Percentiles rank a stretch among this genome's conserved stretches.
Conservation (phyloP, 2,329 filamentous ascomycete species). For the Microdochium bolleyi region DNA sequence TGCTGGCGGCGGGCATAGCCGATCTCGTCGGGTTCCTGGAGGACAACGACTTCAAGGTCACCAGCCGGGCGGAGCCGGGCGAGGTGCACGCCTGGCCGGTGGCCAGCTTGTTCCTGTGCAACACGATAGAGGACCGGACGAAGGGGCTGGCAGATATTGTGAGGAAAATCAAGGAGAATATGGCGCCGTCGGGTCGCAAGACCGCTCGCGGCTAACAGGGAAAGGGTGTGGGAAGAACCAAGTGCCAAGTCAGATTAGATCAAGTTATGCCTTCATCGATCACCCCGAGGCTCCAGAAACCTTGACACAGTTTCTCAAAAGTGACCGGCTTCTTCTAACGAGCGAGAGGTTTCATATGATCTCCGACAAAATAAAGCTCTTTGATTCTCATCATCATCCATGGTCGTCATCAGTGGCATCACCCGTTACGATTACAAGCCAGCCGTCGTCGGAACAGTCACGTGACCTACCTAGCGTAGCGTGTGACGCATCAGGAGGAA, state of each 20-base stretch:
- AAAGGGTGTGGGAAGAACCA: not conserved
- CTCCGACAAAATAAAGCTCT: constrained; percentile 26
- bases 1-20: constrained; percentile 64
- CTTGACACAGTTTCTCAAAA: constrained; percentile 23
- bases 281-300: constrained; percentile 31
- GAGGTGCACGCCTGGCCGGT: constrained; percentile 82
- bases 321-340: constrained; percentile 39
- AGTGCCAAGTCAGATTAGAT: constrained; percentile 52
- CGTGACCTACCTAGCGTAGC: too few relatives aligned
- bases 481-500: too few relatives aligned
- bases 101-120: constrained; percentile 50
- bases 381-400: constrained; percentile 24
- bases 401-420: constrained; percentile 7
- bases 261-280: constrained; percentile 48
- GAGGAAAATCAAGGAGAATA: constrained; percentile 23
- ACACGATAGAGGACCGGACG: constrained; percentile 37
- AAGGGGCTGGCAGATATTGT: constrained; percentile 39
- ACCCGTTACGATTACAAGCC: too few relatives aligned
- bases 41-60: constrained; percentile 44
- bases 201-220: not conserved
- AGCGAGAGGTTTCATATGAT: constrained; percentile 15
- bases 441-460: too few relatives aligned
- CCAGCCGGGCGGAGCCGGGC: constrained; percentile 51
- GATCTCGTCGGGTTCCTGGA: constrained; percentile 48
- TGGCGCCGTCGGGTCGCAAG: constrained; percentile 10